Percentiles rank a stretch among this genome's conserved stretches.
Conservation (phyloP, 305 asterid genomes). For the Fraxinus angustifolia region DNA sequence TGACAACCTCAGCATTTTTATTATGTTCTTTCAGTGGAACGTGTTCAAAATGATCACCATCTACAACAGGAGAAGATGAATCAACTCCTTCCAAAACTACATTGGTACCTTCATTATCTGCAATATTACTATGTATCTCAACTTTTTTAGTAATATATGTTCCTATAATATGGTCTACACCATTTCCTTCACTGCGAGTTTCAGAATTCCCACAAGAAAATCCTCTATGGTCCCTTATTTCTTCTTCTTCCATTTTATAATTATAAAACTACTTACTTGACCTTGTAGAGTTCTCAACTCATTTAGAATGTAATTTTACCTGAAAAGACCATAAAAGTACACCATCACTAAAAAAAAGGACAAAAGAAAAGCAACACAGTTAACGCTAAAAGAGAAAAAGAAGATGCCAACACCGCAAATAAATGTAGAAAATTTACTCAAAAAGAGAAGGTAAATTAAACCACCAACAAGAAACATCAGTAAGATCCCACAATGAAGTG, state of each 20-base stretch:
- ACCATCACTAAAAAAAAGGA: not conserved
- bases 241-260: constrained; percentile 58
- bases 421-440: not conserved
- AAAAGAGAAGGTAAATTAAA: not conserved
- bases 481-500: not conserved
- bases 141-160: constrained; percentile 27
- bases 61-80: constrained; percentile 39
- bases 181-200: constrained; percentile 32
- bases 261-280: constrained; percentile 1
- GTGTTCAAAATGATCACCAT: constrained; percentile 60
- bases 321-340: constrained; percentile 21
- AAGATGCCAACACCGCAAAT: not conserved
- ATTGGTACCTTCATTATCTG: constrained; percentile 37
- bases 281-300: constrained; percentile 25
- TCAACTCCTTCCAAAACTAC: constrained; percentile 40
- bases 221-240: constrained; percentile 31
- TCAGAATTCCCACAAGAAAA: constrained; percentile 34
- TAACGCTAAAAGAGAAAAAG: not conserved
- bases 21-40: constrained; percentile 67
- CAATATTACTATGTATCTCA: constrained; percentile 23
- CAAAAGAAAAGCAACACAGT: not conserved
- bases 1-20: constrained; percentile 35
- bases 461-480: not conserved
- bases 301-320: constrained; percentile 21
- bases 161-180: constrained; percentile 29